Evolutionary conservation across 805 yeast species (phyloP), one percentile per base, ranked within the genome.

Genomic region (Cyberlindnera saturnus): DNA sequence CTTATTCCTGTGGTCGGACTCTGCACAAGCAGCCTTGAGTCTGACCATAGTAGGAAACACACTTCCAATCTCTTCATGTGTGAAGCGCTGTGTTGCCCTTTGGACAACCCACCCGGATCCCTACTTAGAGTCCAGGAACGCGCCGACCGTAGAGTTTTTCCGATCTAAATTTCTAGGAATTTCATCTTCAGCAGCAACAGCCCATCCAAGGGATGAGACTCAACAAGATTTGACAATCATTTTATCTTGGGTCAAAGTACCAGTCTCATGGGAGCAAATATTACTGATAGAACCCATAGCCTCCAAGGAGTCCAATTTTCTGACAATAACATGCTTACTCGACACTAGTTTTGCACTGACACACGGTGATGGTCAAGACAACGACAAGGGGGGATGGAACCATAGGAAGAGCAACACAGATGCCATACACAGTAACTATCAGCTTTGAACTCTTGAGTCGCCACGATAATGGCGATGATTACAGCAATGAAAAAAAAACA

Each of bases 401-500:
- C 88, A 85, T 85, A 5, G 90, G 79, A 38, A 84, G 66, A 0
- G 55, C 86, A 38, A 85, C 90, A 66, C 95, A 87, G 56, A 88
- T 82, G 20, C 96, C 96, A 59, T 87, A 87, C 39, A 87, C 80
- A 13, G 95, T 95, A 32, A 44, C 72, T 76, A 50, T 77, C 80
- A n/a, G 87, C 95, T 11, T 66, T 56, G 62, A 86, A 80, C 47
- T 74, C 74, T 63, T 87, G 95, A 9, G 91, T 78, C 3, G 81
- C 95, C 95, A 87, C 83, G 4, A 88, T 78, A 44, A 87, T 80
- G 1, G 96, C 96, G 57, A 86, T 81, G 1, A 88, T 51, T n/a
- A 87, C 93, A 6, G 96, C 96, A 37, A 87, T 66, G 53, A 3
- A 71, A 70, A 51, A 87, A 86, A 37, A 88, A 69, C 34, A 75